phyloP scores from a whole-genome alignment of 75 land plant genomes.

The Isoetes taiwanensis region DNA sequence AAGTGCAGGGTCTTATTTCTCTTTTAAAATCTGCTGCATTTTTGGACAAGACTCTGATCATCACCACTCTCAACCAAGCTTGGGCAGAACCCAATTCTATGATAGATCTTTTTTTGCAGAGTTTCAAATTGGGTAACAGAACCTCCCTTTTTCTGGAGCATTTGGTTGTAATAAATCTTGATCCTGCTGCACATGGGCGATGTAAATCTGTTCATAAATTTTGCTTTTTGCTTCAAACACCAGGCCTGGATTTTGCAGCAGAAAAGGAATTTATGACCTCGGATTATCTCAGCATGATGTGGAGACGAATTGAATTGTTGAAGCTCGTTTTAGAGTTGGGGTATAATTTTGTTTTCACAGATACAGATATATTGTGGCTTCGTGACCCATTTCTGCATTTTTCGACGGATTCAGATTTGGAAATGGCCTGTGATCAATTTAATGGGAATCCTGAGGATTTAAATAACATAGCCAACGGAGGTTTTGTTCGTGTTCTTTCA shows the following conservation, averaged over 20 bases:
- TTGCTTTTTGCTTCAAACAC: neutral
- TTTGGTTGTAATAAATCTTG: neutral
- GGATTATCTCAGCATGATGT: conserved; percentile 6
- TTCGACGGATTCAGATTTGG: neutral
- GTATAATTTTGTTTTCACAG: conserved; percentile 4
- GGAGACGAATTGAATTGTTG: neutral
- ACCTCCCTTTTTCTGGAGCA: neutral
- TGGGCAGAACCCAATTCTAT: neutral
- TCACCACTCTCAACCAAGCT: neutral
- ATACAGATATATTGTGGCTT: conserved; percentile 5
- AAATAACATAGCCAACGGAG: neutral
- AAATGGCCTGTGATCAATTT: conserved; percentile 3
- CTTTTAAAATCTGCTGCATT: neutral
- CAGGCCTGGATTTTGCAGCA: neutral
- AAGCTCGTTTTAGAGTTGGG: neutral
- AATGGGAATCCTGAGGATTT: neutral
- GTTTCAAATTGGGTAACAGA: neutral
- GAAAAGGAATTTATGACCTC: neutral
- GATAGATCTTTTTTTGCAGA: conserved; percentile 2
- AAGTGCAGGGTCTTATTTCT: neutral
- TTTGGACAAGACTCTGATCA: neutral
- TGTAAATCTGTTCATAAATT: neutral
- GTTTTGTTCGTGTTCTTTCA: neutral
- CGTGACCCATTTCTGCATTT: neutral
- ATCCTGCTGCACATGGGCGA: neutral